Evolutionary conservation across 768 basidiomycete genomes (phyloP).

Genomic region (Suillus spraguei): DNA sequence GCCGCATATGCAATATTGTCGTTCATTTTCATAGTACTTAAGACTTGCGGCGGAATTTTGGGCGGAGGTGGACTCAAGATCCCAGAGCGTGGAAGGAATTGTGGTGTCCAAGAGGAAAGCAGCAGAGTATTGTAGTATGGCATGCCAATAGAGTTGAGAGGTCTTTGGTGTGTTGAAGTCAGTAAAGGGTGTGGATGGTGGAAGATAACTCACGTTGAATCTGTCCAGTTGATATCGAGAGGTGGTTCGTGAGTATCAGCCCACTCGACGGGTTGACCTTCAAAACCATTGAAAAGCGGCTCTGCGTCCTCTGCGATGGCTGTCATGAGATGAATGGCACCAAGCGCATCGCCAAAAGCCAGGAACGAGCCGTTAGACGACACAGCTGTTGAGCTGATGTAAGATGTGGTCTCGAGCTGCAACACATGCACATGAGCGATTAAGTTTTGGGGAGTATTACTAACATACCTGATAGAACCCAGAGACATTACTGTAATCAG

Average conservation of each 20-base stretch:
- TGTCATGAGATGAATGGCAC: constrained; percentile 79
- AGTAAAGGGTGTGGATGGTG: background rate
- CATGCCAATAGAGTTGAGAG: constrained; percentile 86
- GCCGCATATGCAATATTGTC: constrained; percentile 91
- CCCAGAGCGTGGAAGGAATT: constrained; percentile 53
- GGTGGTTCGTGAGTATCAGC: constrained; percentile 71
- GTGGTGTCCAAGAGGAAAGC: constrained; percentile 63
- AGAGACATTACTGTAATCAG: constrained; percentile 62
- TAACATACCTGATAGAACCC: constrained; percentile 79
- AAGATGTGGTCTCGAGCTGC: constrained; percentile 73
- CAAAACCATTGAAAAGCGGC: constrained; percentile 84
- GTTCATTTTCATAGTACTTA: constrained; percentile 79
- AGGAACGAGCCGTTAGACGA: constrained; percentile 90
- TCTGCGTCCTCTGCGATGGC: constrained; percentile 63
- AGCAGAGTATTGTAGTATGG: constrained; percentile 79
- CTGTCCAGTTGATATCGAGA: constrained; percentile 79
- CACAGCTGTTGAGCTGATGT: constrained; percentile 77
- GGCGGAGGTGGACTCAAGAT: constrained; percentile 64
- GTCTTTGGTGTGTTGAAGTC: constrained; percentile 45
- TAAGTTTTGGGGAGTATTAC: background rate
- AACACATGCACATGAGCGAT: constrained; percentile 8
- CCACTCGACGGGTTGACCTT: constrained; percentile 86
- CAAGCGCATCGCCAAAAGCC: constrained; percentile 89
- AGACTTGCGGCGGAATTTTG: constrained; percentile 79
- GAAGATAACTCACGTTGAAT: constrained; percentile 63